phyloP scores from a whole-genome alignment of 2,329 filamentous ascomycete species.

The Aspergillus sp. region DNA sequence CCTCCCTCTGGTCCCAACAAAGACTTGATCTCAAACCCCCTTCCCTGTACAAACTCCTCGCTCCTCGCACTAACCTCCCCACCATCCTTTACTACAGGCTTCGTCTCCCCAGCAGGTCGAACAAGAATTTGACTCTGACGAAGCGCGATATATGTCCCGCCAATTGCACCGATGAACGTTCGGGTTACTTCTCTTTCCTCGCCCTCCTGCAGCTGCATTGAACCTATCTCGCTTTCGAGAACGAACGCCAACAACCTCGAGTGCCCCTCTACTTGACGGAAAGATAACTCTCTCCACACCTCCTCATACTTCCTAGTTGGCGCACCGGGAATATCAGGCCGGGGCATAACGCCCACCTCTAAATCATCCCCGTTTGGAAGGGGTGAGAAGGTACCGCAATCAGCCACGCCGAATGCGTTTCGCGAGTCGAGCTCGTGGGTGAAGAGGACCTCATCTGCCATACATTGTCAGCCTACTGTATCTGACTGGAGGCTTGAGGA shows the following conservation, averaged over 20 bases:
- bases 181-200: constrained; percentile 23
- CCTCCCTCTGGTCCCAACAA: constrained; percentile 1
- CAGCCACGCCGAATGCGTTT: constrained; percentile 31
- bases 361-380: constrained; percentile 44
- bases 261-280: constrained; percentile 27
- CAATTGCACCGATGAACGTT: constrained; percentile 32
- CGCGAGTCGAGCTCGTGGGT: constrained; percentile 42
- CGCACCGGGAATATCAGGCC: constrained; percentile 32
- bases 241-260: constrained; percentile 29
- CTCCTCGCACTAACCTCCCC: constrained; percentile 28
- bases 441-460: constrained; percentile 34
- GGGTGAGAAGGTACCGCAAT: constrained; percentile 38
- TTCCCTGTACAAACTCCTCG: constrained; percentile 19
- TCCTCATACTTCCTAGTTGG: constrained; percentile 60
- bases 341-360: constrained; percentile 42
- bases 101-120: constrained; percentile 9
- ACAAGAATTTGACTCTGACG: constrained; percentile 24
- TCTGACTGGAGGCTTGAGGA: background rate
- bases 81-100: constrained; percentile 22
- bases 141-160: constrained; percentile 32
- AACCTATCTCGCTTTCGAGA: constrained; percentile 24
- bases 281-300: constrained; percentile 57
- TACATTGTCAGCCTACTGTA: constrained; percentile 4
- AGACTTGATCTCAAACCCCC: constrained; percentile 11
- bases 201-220: constrained; percentile 8